These are phyloP conservation scores for Pezicula carpinea DNA, from an alignment of 2,329 filamentous ascomycete genomes.

Conservation along the genomic window DNA sequence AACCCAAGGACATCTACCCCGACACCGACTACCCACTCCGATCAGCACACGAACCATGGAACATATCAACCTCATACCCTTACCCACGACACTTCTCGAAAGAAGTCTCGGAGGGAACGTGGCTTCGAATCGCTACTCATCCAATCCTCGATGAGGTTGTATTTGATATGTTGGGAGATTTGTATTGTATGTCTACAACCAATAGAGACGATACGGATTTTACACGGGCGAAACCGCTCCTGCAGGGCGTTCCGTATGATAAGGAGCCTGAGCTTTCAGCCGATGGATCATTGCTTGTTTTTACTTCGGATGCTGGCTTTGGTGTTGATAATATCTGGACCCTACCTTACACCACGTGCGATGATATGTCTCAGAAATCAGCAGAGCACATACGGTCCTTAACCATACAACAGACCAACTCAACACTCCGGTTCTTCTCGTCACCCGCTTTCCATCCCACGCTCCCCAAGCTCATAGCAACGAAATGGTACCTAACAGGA, in stretches of 20 bases:
- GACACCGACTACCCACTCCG: not conserved
- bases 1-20: not conserved
- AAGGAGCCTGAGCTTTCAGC: not conserved
- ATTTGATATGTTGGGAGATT: not conserved
- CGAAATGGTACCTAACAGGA: not conserved
- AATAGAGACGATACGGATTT: not conserved
- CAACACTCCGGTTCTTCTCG: not conserved
- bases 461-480: not conserved
- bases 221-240: not conserved
- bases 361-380: not conserved
- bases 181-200: not conserved
- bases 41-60: not conserved
- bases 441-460: not conserved
- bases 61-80: not conserved
- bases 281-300: not conserved
- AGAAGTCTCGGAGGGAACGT: not conserved
- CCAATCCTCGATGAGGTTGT: not conserved
- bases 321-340: not conserved
- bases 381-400: not conserved
- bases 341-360: not conserved
- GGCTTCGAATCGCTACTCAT: not conserved
- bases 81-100: not conserved
- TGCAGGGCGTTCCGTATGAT: not conserved
- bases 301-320: not conserved
- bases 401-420: not conserved